Percentiles rank a stretch among this genome's conserved stretches.
These are phyloP conservation scores for Xylariaceae sp. DNA, from an alignment of 2,329 filamentous ascomycete species.

Conservation along the genomic window DNA sequence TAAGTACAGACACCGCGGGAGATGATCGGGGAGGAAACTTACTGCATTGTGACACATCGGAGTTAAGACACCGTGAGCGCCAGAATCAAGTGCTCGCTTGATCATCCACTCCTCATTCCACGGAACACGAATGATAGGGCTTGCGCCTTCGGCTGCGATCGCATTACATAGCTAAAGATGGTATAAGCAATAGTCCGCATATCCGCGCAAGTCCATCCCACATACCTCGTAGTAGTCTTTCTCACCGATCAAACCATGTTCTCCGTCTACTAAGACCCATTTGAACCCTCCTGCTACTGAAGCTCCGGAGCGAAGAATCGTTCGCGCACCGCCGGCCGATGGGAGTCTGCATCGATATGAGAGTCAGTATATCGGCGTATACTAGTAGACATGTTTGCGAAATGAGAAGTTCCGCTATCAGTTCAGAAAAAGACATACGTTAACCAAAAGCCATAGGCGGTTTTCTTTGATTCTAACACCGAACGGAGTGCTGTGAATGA, in stretches of 20 bases:
- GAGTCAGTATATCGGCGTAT: too few species aligned
- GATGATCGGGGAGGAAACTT: neutral
- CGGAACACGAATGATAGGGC: slow-evolving; percentile 22
- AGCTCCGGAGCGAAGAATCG: neutral
- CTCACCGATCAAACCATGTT: slow-evolving; percentile 25
- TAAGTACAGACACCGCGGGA: neutral
- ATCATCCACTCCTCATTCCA: slow-evolving; percentile 29
- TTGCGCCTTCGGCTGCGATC: slow-evolving; percentile 19
- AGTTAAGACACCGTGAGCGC: slow-evolving; percentile 31
- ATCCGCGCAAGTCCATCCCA: slow-evolving; percentile 2
- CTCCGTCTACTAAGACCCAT: slow-evolving; percentile 22
- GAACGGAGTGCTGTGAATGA: too few species aligned
- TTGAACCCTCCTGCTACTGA: neutral
- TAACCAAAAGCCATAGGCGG: neutral
- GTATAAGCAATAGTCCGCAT: neutral
- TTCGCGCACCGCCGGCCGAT: neutral
- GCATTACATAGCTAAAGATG: slow-evolving; percentile 9
- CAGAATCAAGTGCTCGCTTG: slow-evolving; percentile 30
- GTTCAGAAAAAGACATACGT: too few species aligned
- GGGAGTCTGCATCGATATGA: too few species aligned
- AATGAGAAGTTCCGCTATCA: too few species aligned
- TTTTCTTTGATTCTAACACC: neutral
- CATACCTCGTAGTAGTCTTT: slow-evolving; percentile 17
- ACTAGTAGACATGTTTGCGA: too few species aligned
- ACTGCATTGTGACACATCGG: slow-evolving; percentile 21